Evolutionary conservation across 805 yeast species (phyloP), one percentile per base, ranked within the genome.

Genomic region (Saccharomycopsis schoenii): DNA sequence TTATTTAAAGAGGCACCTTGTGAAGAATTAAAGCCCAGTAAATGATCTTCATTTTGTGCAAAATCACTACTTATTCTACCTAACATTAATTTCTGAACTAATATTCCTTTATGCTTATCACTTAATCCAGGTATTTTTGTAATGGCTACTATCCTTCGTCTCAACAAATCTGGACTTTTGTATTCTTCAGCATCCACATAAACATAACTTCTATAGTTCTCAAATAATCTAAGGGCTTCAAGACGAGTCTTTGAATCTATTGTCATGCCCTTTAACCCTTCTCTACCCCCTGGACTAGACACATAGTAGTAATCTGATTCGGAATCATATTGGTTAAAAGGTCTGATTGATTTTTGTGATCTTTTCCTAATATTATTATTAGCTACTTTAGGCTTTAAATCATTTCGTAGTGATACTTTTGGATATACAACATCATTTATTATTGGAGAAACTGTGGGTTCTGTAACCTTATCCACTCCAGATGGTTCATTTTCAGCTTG

Each of bases 351-450:
- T 19, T 58, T 50, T 55, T 50, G 24, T 15, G 37, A 14, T 47
- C 59, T 55, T 29, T 58, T 56, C n/a, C 34, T 47, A 17, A 24
- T 47, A 21, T 21, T 47, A 21, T 41, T 62, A 43, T 24, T 58
- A 34, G 58, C 42, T 57, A 62, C 55, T 60, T 57, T 57, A 59
- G 39, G 34, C 43, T 39, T 43, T 50, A 12, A 50, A 42, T 51
- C 39, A 12, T 69, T 74, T 50, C 73, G 72, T 11, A 47, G 29
- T 21, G 52, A 21, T 25, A 75, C 78, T 65, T 69, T 73, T 2
- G 85, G 86, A 42, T 77, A 73, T 25, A 82, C 79, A 54, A 83
- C 77, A 43, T 81, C 84, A 65, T 77, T 78, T 14, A 81, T 69
- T 55, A 81, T 71, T 1, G 85, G 85, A 37, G 76, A 74, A 39